phyloP scores from a whole-genome alignment of 83 land plant genomes.

The Diphasiastrum complanatum region DNA sequence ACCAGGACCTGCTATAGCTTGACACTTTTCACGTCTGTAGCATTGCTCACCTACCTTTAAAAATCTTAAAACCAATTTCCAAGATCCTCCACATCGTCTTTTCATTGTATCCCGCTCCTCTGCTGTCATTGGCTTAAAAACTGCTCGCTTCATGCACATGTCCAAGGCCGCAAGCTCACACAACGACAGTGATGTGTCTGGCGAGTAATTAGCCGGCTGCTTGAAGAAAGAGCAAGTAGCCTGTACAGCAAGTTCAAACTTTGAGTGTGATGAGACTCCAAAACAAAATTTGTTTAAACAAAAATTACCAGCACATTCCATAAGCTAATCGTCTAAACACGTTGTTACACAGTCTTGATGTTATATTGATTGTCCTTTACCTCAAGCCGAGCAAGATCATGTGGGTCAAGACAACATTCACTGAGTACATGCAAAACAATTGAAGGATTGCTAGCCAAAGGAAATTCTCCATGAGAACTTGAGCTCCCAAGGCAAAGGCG shows the following conservation, averaged over 20 bases:
- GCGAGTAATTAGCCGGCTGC: conserved; percentile 68
- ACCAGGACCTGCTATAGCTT: conserved; percentile 89
- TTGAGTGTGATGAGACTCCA: not conserved
- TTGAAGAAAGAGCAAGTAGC: conserved; percentile 76
- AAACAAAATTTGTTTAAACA: not conserved
- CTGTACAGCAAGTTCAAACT: conserved; percentile 29
- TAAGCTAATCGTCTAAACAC: not conserved
- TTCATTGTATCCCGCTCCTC: conserved; percentile 49
- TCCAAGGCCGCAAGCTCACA: conserved; percentile 83
- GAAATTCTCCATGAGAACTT: conserved; percentile 32
- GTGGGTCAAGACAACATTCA: conserved; percentile 61
- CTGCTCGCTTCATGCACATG: conserved; percentile 67
- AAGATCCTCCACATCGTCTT: conserved; percentile 67
- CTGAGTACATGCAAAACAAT: conserved; percentile 80
- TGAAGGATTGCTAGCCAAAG: conserved; percentile 40
- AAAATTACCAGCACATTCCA: not conserved
- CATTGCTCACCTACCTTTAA: conserved; percentile 67
- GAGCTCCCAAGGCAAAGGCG: conserved; percentile 23
- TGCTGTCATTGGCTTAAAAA: conserved; percentile 60
- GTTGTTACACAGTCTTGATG: not conserved
- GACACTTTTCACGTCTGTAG: conserved; percentile 53
- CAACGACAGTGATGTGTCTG: conserved; percentile 55
- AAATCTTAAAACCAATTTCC: conserved; percentile 77
- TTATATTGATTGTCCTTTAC: conserved; percentile 27
- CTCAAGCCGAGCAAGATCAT: conserved; percentile 86